Base-by-base conservation (phyloP, 805 yeast genomes). In the Ogataea pini region DNA sequence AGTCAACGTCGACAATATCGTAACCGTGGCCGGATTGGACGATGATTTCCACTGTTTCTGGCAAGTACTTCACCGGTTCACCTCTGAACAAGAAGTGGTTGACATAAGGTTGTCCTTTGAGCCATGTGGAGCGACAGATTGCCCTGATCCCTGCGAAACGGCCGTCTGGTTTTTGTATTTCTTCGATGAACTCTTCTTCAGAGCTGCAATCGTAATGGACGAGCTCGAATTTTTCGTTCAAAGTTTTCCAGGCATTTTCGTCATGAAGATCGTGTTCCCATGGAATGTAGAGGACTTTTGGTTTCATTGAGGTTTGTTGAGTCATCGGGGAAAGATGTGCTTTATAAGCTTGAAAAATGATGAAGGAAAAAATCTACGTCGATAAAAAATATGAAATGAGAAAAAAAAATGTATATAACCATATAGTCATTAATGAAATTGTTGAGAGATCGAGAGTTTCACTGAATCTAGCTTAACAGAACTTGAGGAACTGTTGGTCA, bases 21-120 rank as follows among this genome's bases (percentile, higher is more conserved):
- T 61, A 67, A 0, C 75, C 75, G 53, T 70, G 74, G 0, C 75
- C 75, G 0, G 73, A 67, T 42, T 67, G 72, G 4, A 63, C 70
- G 42, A 70, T 60, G 22, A 70, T 60, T 54, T 71, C 64, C 13
- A 67, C 66, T 0, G 70, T 55, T 7, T 67, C 63, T 2, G 75
- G 74, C 13, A 67, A 16, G 9, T 56, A 34, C 31, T 57, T 60
- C 2, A 67, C 70, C 1, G 70, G 54, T 9, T 69, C 73, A 29
- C 58, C 65, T 46, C 73, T 59, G 48, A 65, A 61, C 1, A 64
- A 49, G 34, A 50, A 68, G 36, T 70, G 74, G 37, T 67, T 64
- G 28, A 65, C 61, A 44, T 66, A 69, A n/a, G 75, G 75, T 20
- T 55, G 60, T 1, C 69, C 68, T 42, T 70, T 70, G 36, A 71